Base-by-base conservation (phyloP, 805 yeast genomes). In the Saturnispora zaruensis region DNA sequence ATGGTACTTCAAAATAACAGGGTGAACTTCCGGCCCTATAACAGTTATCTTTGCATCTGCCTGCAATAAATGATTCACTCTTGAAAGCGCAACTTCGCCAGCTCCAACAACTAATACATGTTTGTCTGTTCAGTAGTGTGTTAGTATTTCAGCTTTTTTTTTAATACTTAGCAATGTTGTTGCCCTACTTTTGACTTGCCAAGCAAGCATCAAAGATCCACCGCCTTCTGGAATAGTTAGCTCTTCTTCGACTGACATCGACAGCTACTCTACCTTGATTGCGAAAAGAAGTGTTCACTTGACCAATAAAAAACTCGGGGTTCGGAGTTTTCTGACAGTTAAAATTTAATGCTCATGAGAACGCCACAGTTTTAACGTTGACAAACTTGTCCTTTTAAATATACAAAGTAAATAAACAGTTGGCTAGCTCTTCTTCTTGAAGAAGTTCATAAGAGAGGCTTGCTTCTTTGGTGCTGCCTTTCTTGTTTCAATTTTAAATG, bases 91-190 rank as follows among this genome's bases (percentile, higher is more conserved):
- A 7, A 87, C 95, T 44, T 79, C 84, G 9, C 87, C 87, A 6
- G 84, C 88, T 0, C 95, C 95, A 38, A 86, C 77, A 1, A 86
- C 84, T 8, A 86, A 69, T 14, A 84, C 86, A 56, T 77, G 86
- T 44, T 74, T 74, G 54, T 73, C 75, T 66, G 30, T 18, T 6
- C 4, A 2, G 7, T 25, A 5, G 16, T 25, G 18, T 24, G 42
- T 41, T 45, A 49, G 46, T 36, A 46, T 20, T 41, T 9, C 6
- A 23, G 1, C 25, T 47, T 50, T 41, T 8, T 28, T 33, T 18
- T 33, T 33, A 14, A 14, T 16, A 33, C 6, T 33, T 33, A n/a
- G 37, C 37, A 34, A 4, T n/a, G 3, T 34, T n/a, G n/a, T 8
- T 11, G 6, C 60, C 71, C 56, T 70, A 66, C 81, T 68, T 55